Evolutionary conservation across 176 grass and related monocot species (phyloP), one percentile per base, ranked within the genome.

Genomic region (Bonia amplexicaulis): DNA sequence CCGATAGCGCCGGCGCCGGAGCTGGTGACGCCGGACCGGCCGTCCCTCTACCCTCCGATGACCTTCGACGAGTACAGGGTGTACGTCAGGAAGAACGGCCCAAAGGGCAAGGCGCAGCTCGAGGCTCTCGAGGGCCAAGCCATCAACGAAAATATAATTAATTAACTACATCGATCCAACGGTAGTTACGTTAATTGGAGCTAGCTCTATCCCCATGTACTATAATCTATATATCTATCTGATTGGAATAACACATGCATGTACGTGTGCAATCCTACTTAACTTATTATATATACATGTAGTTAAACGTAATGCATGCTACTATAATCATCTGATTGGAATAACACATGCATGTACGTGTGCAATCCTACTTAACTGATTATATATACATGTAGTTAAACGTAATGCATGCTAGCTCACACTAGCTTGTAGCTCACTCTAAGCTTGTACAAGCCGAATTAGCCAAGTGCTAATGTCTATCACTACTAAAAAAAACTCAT

Each of bases 21-120:
- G 85, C 73, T 95, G 27, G 66, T 92, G 46, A 78, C 87, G 17
- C 54, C 22, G 31, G 85, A 89, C n/a, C 81, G 83, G n/a, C 93
- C 87, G 13, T 22, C 89, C 12, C 91, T 93, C 46, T 98, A 98
- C 76, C 87, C 69, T 10, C 20, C 91, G 10, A 98, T 92, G 93
- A 95, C 95, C 76, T 98, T 89, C 77, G 40, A 86, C 37, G 83
- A 98, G 81, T 98, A 98, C 83, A 82, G 95, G 35, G 16, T 85
- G 35, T 88, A 78, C 65, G 39, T 98, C 0, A 86, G 95, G 89
- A 95, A 77, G 61, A 93, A 92, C 13, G 95, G 95, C 1, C 85
- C 63, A 6, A 88, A 66, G 57, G 95, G 93, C 44, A 98, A 98
- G 71, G 84, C 85, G 17, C 95, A 92, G 81, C 63, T 95, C 26